Evolutionary conservation across 1,284 basidiomycete species (phyloP).

Genomic region (Marasmius sp.): DNA sequence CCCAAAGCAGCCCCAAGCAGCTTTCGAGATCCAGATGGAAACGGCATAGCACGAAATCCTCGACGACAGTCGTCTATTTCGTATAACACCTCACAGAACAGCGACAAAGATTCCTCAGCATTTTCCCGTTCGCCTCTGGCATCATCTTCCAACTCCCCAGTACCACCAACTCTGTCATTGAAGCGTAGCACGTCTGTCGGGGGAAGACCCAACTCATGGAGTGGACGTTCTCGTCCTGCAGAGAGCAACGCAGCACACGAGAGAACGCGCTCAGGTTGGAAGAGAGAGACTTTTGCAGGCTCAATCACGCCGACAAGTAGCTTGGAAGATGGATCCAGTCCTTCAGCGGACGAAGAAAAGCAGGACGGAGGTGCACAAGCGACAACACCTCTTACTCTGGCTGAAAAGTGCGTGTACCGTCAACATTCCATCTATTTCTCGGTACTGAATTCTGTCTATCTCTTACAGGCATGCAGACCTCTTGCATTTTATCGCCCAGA

Average conservation of each 20-base stretch:
- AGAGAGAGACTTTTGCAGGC: no score
- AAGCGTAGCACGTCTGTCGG: not conserved
- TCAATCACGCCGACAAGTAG: no score
- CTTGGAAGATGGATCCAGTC: not conserved
- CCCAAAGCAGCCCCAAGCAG: not conserved
- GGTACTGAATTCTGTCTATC: not conserved
- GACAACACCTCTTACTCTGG: conserved; percentile 52
- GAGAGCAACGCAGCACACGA: no score
- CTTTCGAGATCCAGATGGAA: not conserved
- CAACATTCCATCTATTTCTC: not conserved
- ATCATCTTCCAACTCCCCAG: not conserved
- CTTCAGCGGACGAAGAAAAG: not conserved
- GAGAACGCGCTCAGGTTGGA: no score
- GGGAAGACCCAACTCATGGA: not conserved
- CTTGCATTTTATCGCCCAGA: conserved; percentile 77
- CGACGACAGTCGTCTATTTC: not conserved
- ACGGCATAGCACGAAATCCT: not conserved
- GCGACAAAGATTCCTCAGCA: not conserved
- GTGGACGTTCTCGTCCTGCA: not conserved
- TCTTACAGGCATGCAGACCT: conserved; percentile 67
- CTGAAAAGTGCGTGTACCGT: conserved; percentile 50
- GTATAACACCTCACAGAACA: not conserved
- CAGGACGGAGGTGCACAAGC: conserved; percentile 17
- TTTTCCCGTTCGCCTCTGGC: conserved; percentile 3
- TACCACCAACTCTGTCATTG: no score